Evolutionary conservation across 768 basidiomycete genomes (phyloP).

Genomic region (Cystoderma amianthinum): DNA sequence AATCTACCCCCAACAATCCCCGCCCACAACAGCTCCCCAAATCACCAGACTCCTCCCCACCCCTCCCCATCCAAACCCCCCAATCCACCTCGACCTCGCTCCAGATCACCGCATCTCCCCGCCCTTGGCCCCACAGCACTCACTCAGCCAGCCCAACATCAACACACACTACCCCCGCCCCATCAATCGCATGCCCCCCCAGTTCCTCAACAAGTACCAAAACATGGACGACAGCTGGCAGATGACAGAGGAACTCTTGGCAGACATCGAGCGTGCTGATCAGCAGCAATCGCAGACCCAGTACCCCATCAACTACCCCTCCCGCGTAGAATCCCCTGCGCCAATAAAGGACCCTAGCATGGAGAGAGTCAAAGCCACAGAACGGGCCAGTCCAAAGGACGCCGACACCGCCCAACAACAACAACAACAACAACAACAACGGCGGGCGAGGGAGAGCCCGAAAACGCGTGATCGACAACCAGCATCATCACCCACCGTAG

Average conservation of each 20-base stretch:
- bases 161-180: conserved; percentile 58
- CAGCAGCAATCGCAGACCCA: conserved; percentile 50
- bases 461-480: conserved; percentile 38
- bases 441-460: conserved; percentile 41
- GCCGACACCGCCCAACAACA: conserved; percentile 30
- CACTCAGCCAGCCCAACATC: conserved; percentile 20
- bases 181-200: conserved; percentile 46
- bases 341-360: conserved; percentile 45
- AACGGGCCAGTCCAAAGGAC: conserved; percentile 52
- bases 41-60: conserved; percentile 32
- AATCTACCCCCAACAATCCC: conserved; percentile 33
- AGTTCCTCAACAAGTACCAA: conserved; percentile 51
- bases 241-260: conserved; percentile 64
- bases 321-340: conserved; percentile 30
- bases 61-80: conserved; percentile 34
- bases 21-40: conserved; percentile 31
- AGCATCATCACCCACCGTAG: conserved; percentile 25
- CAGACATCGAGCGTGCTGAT: conserved; percentile 60
- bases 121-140: conserved; percentile 22
- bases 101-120: conserved; percentile 26
- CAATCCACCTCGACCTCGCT: conserved; percentile 17
- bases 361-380: conserved; percentile 46
- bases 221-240: conserved; percentile 53
- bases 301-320: conserved; percentile 19
- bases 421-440: conserved; percentile 31